These are phyloP conservation scores for Didymella segeticola DNA, from an alignment of 2,329 filamentous ascomycete species.

Conservation along the genomic window DNA sequence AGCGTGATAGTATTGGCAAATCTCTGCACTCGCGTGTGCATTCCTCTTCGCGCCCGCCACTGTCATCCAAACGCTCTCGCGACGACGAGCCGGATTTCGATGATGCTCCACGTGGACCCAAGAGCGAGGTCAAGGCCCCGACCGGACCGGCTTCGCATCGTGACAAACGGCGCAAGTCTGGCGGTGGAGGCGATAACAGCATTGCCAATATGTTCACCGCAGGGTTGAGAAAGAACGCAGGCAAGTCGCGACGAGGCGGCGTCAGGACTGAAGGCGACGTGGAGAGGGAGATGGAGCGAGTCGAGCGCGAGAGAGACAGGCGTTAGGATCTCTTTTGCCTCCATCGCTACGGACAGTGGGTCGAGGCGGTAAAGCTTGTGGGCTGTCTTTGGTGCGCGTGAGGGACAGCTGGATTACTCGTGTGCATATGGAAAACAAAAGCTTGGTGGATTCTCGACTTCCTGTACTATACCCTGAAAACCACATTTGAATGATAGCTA, in stretches of 20 bases:
- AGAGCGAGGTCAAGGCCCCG: conserved; percentile 28
- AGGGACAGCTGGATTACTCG: neutral
- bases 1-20: conserved; percentile 17
- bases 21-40: conserved; percentile 28
- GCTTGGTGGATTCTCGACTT: conserved; percentile 8
- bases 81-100: conserved; percentile 31
- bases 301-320: conserved; percentile 41
- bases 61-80: conserved; percentile 37
- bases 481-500: conserved; percentile 1
- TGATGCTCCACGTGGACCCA: conserved; percentile 2
- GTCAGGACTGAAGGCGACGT: conserved; percentile 43
- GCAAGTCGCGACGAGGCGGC: conserved; percentile 37
- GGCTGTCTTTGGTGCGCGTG: neutral
- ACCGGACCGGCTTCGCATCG: conserved; percentile 42
- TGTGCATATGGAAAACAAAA: neutral
- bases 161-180: conserved; percentile 41
- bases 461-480: conserved; percentile 16
- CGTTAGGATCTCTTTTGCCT: conserved; percentile 13
- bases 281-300: conserved; percentile 41
- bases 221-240: conserved; percentile 41
- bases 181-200: conserved; percentile 29
- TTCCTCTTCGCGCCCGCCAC: conserved; percentile 26
- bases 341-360: neutral
- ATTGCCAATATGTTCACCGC: conserved; percentile 41
- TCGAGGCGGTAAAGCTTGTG: neutral